phyloP scores from a whole-genome alignment of 2,329 filamentous ascomycete species.

The Orbilia javanica region DNA sequence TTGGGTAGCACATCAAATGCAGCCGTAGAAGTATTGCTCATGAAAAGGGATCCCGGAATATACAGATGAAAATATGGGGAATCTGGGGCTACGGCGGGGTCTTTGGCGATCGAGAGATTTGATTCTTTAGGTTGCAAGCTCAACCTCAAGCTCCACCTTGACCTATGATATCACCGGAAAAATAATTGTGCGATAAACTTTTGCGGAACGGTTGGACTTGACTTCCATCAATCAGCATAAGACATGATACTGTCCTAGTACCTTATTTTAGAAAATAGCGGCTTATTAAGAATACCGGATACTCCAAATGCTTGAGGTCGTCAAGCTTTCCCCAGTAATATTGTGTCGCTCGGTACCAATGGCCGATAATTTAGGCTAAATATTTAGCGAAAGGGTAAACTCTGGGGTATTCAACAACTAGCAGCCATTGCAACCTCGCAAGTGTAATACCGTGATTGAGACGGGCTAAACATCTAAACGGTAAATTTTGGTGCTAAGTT shows the following conservation, averaged over 20 bases:
- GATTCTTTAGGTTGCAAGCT: no score
- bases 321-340: constrained; percentile 25
- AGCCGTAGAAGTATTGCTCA: no score
- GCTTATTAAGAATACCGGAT: neutral
- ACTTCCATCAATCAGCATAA: constrained; percentile 20
- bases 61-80: neutral
- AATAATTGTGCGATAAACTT: constrained; percentile 31
- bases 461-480: neutral
- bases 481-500: neutral
- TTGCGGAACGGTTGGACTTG: neutral
- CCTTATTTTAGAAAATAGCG: neutral
- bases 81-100: neutral
- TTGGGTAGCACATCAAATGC: no score
- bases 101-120: no score
- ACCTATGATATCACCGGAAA: constrained; percentile 32
- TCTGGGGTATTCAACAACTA: constrained; percentile 32
- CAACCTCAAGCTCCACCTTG: no score
- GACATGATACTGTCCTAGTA: neutral
- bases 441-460: neutral
- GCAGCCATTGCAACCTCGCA: neutral
- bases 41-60: neutral
- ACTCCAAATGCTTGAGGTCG: neutral
- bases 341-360: constrained; percentile 16
- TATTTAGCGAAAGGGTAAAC: constrained; percentile 35
- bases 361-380: constrained; percentile 30